Percentiles rank a stretch among this genome's conserved stretches.
Conservation (phyloP, 1,284 basidiomycete genomes). For the Leccinum subfulvum region DNA sequence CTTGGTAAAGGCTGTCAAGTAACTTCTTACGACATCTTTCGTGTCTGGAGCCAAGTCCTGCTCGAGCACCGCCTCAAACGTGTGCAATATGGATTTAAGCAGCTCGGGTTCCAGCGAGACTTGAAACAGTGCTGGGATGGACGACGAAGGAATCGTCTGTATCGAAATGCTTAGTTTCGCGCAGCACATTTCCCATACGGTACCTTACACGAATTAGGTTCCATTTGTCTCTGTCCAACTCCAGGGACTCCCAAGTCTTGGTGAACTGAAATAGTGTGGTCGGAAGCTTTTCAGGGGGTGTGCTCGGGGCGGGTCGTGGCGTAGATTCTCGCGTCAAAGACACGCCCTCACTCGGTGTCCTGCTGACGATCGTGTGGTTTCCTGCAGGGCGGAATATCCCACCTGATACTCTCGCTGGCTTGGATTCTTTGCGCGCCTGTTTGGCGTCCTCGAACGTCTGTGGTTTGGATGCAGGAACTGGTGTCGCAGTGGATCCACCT, state of each 20-base stretch:
- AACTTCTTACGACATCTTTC: conserved; percentile 38
- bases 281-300: conserved; percentile 30
- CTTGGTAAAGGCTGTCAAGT: conserved; percentile 49
- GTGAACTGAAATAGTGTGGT: conserved; percentile 60
- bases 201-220: conserved; percentile 45
- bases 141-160: conserved; percentile 51
- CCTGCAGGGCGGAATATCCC: conserved; percentile 60
- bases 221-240: conserved; percentile 46
- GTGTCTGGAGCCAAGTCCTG: conserved; percentile 16
- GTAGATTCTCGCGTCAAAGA: conserved; percentile 11
- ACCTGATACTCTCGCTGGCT: conserved; percentile 49
- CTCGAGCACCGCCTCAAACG: conserved; percentile 42
- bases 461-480: conserved; percentile 20
- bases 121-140: conserved; percentile 60
- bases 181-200: background rate
- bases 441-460: conserved; percentile 56
- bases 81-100: conserved; percentile 54
- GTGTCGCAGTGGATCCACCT: conserved; percentile 6
- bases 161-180: background rate
- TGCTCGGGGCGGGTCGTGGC: conserved; percentile 7
- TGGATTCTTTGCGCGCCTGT: conserved; percentile 45
- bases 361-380: conserved; percentile 44
- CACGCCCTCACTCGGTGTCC: conserved; percentile 8
- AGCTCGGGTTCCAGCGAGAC: conserved; percentile 63
- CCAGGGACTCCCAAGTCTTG: conserved; percentile 47